Base-by-base conservation (phyloP, 1,284 basidiomycete species). In the Ustilago trichophora region DNA sequence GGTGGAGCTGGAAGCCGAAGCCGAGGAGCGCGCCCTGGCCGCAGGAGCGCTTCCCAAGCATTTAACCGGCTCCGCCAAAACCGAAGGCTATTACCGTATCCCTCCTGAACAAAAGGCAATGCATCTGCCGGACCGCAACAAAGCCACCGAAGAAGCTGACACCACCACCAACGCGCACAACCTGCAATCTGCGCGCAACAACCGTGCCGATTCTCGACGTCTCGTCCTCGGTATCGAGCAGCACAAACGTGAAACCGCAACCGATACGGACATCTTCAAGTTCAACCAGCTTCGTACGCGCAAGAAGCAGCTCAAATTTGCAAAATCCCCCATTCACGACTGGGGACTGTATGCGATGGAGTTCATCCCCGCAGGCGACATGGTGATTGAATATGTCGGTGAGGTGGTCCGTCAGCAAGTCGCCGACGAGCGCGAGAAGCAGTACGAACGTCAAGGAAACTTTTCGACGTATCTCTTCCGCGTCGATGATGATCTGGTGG, bases 381-480 rank as follows among this genome's bases (percentile, higher is more conserved):
- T 99, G 93, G 95, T 99, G 36, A 98, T 98, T 83, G 96, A 99
- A 84, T 99, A 99, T 77, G 96, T 99, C 9, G 96, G 96, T 27
- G 96, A 99, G 85, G 87, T 98, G 62, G 91, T 96, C 66, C 87
- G 96, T 21, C 92, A 94, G 52, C 91, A 92, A 74, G 93, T 99
- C 5, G 95, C 96, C 22, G 96, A 98, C 80, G 91, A 94, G 81
- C 87, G 96, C 49, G 96, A 99, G 85, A 95, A 96, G 85, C 87
- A 88, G 74, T 98, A 99, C 82, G 92, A 98, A 42, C 52, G 59
- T 9, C 64, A 72, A 49, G 78, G 79, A 32, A 78, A 78, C 43
- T 80, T 78, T 32, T 69, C 62, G 46, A 81, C 77, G 27, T 82
- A 80, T 48, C 72, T 80, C 3, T 81, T 82, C 77, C 73, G 83